phyloP scores from a whole-genome alignment of 2,329 filamentous ascomycete genomes.

The Stagonosporopsis chrysanthemi region DNA sequence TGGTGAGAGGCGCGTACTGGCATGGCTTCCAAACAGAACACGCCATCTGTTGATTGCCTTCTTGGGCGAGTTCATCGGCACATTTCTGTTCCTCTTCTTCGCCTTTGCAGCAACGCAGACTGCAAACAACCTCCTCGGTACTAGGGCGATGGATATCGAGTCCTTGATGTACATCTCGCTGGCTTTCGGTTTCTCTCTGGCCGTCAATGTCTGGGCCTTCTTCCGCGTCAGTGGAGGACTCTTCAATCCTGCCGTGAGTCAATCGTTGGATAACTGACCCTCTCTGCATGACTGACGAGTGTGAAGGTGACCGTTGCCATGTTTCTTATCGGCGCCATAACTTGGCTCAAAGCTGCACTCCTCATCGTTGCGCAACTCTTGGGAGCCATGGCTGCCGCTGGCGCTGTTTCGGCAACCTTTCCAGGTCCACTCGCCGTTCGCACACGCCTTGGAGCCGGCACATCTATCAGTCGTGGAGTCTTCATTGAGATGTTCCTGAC shows the following conservation, averaged over 20 bases:
- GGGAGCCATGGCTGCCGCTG: conserved; percentile 56
- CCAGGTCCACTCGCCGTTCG: conserved; percentile 56
- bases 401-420: conserved; percentile 54
- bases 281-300: conserved; percentile 1
- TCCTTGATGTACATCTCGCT: conserved; percentile 48
- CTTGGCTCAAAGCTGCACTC: conserved; percentile 53
- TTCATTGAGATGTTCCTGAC: conserved; percentile 62
- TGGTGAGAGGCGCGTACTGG: conserved; percentile 50
- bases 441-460: conserved; percentile 53
- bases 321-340: conserved; percentile 57
- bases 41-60: conserved; percentile 56
- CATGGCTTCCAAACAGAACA: conserved; percentile 54
- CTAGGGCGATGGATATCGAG: conserved; percentile 31
- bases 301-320: conserved; percentile 58
- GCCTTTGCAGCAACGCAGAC: conserved; percentile 50
- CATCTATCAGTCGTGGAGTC: conserved; percentile 55
- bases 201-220: conserved; percentile 53
- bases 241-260: conserved; percentile 51
- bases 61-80: conserved; percentile 53
- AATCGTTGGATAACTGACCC: conserved; percentile 41
- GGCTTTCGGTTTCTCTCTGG: conserved; percentile 48
- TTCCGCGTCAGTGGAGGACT: conserved; percentile 50
- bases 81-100: conserved; percentile 52
- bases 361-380: conserved; percentile 57
- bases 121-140: conserved; percentile 44